Base-by-base conservation (phyloP, 2,329 filamentous ascomycete genomes). In the Diaporthe australafricana region DNA sequence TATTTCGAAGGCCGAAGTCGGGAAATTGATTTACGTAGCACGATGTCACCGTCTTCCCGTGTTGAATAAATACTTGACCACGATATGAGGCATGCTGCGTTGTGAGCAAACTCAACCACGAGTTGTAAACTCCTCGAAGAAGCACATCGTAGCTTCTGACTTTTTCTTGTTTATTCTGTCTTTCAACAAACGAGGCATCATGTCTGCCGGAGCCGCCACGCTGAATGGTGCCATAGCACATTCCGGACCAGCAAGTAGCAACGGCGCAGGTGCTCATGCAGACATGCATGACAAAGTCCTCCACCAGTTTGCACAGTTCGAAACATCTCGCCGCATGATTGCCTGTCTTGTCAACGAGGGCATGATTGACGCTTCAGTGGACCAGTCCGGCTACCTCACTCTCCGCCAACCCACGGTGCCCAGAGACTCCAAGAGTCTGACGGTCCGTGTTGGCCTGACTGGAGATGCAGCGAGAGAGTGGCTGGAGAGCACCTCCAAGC, bases 321-420 rank as follows among this genome's bases (percentile, higher is more conserved):
- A 65, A 7, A 65, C 60, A 7, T 65, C 60, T 2, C 60, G 60
- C 27, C 60, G 60, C 9, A 38, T 65, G 60, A 65, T 65, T 65
- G 60, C 60, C 6, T 65, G 60, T n/a, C 60, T 65, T 9, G 45
- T 65, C n/a, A 65, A 65, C n/a, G 60, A 65, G 30, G 60, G 60
- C n/a, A 50, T 65, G 45, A 50, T 50, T n/a, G 60, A 38, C 1
- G 60, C 60, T 38, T 65, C 45, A 3, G 60, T 65, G n/a, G 60
- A 65, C 8, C 60, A 65, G 45, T 65, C 60, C 3, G 60, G 60
- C 30, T 65, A 65, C 25, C 60, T 65, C 30, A 50, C 22, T 20
- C 60, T 65, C 7, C 20, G 14, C 0, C 45, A 16, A 16, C 7
- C 9, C 22, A 50, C 25, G 8, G 8, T 2, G 8, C 20, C 30